Percentiles rank a stretch among this genome's conserved stretches.
phyloP scores from a whole-genome alignment of 2,329 filamentous ascomycete genomes.

The Pseudogymnoascus destructans region DNA sequence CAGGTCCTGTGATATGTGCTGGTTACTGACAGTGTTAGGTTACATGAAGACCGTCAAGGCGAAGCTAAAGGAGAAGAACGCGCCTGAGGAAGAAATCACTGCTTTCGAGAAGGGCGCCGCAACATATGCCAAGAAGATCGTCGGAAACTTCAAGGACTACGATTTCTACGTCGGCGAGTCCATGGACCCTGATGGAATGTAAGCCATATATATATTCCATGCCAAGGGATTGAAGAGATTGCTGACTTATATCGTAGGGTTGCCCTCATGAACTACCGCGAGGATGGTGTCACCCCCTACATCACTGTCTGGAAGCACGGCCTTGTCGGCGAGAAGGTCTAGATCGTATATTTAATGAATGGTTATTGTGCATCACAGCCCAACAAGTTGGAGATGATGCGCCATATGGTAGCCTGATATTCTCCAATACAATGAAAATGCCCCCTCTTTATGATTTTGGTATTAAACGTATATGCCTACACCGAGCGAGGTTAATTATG shows the following conservation, averaged over 20 bases:
- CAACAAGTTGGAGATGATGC: not conserved
- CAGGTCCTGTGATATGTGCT: slow-evolving; percentile 11
- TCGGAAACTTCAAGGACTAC: slow-evolving; percentile 84
- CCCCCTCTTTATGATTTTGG: not conserved
- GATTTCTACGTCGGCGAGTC: slow-evolving; percentile 88
- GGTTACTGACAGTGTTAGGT: slow-evolving; percentile 33
- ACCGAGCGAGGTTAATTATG: not conserved
- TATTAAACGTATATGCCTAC: not conserved
- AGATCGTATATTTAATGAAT: slow-evolving; percentile 26
- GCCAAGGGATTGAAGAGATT: slow-evolving; percentile 1
- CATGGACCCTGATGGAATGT: slow-evolving; percentile 93
- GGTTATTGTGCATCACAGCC: slow-evolving; percentile 3
- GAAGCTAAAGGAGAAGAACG: slow-evolving; percentile 48
- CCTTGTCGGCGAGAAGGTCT: slow-evolving; percentile 81
- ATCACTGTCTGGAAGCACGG: slow-evolving; percentile 94
- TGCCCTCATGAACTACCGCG: slow-evolving; percentile 91
- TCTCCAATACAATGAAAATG: slow-evolving; percentile 8
- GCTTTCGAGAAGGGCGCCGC: slow-evolving; percentile 68
- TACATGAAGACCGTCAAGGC: slow-evolving; percentile 89
- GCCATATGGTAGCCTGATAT: slow-evolving; percentile 7
- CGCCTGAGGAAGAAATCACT: slow-evolving; percentile 52
- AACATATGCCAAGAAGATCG: slow-evolving; percentile 64
- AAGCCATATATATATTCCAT: slow-evolving; percentile 29
- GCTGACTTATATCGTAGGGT: slow-evolving; percentile 41
- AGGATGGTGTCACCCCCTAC: slow-evolving; percentile 85